Evolutionary conservation across 2,329 filamentous ascomycete genomes (phyloP).

Genomic region (Didymella lethalis): DNA sequence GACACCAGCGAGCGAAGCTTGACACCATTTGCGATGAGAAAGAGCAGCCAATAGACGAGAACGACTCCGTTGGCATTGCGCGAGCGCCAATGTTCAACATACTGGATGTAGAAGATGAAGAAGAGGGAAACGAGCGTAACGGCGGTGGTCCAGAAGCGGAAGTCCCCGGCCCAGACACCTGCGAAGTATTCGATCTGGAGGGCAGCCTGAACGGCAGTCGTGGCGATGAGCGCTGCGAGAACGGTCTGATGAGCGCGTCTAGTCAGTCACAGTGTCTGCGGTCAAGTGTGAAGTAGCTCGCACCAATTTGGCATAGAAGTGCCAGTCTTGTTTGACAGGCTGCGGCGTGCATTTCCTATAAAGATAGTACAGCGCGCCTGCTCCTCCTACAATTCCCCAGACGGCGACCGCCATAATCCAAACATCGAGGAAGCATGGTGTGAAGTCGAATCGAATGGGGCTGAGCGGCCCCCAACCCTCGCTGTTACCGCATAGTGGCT

Average conservation of each 20-base stretch:
- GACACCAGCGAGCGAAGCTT: slow-evolving; percentile 87
- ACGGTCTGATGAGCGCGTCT: slow-evolving; percentile 57
- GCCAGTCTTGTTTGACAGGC: slow-evolving; percentile 81
- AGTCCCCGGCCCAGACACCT: slow-evolving; percentile 77
- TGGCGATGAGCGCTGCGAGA: slow-evolving; percentile 71
- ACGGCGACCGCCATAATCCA: slow-evolving; percentile 80
- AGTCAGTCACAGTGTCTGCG: slow-evolving; percentile 1
- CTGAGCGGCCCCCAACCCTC: slow-evolving; percentile 98
- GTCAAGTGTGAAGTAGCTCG: not conserved
- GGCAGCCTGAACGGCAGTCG: slow-evolving; percentile 74
- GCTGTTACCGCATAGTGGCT: slow-evolving; percentile 83
- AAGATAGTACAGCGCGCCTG: slow-evolving; percentile 81
- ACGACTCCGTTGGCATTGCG: slow-evolving; percentile 87
- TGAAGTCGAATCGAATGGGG: slow-evolving; percentile 88
- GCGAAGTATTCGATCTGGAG: slow-evolving; percentile 77
- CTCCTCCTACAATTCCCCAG: slow-evolving; percentile 80
- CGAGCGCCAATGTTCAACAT: slow-evolving; percentile 83
- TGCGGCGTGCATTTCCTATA: slow-evolving; percentile 72
- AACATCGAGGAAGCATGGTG: slow-evolving; percentile 95
- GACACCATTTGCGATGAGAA: slow-evolving; percentile 77
- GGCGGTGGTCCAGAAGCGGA: slow-evolving; percentile 83
- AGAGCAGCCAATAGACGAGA: slow-evolving; percentile 90
- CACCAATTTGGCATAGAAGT: slow-evolving; percentile 93
- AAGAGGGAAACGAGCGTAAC: slow-evolving; percentile 74
- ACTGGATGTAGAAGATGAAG: slow-evolving; percentile 81